Evolutionary conservation across 352 stramenopile species (phyloP), one percentile per base, ranked within the genome.

Genomic region (Phytophthora cactorum): DNA sequence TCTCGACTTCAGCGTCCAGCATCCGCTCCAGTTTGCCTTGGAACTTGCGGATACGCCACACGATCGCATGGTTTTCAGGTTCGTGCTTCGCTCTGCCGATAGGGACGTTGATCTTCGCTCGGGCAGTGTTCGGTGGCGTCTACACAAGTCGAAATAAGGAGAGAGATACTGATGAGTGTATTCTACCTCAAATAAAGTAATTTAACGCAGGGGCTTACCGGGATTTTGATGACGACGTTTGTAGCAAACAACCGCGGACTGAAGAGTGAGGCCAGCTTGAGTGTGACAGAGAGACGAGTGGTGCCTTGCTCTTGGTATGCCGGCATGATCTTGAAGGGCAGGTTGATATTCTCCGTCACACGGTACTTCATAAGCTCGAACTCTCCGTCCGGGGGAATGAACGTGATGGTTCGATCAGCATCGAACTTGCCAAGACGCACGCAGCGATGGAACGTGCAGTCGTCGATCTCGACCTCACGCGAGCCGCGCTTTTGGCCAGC

Each of bases 301-400:
- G 86, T 90, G 61, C 82, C 83, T 70, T 98, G 90, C 82, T 99
- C 97, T 78, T 98, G 94, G 53, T 99, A 97, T 39, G 97, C 95
- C 15, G 97, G 96, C 81, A 99, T 98, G 65, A 99, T 95, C 71
- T 97, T 91, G 78, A 99, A 99, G n/a, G 97, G 97, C 46, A 99
- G 66, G 74, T 98, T 98, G 63, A 99, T 98, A 78, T 99, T 99
- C 79, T 99, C 97, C 8, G 92, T 98, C 52, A 98, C 95, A 34
- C 94, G 91, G 77, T 98, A 98, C 78, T 97, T 96, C 97, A 99
- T 99, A 49, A 99, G 82, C 79, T 99, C 97, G 72, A 99, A 99
- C 81, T 99, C 97, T 46, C 97, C 97, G 80, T 99, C 97, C 0
- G 97, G 97, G 6, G 97, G 97, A 66, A 99, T 98, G 76, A 99